A percentile compares a stretch with the other conserved stretches of the same genome.
Evolutionary conservation across 306 rosid genomes (phyloP).

Genomic region (Fragaria iinumae): DNA sequence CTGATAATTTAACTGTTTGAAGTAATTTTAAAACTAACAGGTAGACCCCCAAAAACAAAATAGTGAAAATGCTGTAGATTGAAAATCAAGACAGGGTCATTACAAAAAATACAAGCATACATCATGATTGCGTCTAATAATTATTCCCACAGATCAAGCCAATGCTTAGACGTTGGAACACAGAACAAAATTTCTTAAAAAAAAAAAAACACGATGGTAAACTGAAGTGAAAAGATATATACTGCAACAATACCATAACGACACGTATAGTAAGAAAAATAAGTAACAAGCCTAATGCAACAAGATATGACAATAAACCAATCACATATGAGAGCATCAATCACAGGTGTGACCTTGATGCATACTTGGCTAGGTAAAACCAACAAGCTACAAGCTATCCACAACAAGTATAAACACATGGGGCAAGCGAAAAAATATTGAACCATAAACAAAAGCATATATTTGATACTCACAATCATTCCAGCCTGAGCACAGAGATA

Average conservation of each 20-base stretch:
- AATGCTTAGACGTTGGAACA: neutral
- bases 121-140: neutral
- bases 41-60: neutral
- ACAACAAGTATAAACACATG: too few relatives aligned
- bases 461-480: slow-evolving; percentile 69
- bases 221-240: neutral
- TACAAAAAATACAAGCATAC: neutral
- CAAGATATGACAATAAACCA: neutral
- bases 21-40: neutral
- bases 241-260: neutral
- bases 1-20: neutral
- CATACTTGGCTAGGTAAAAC: neutral
- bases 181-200: neutral
- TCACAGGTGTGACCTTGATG: neutral
- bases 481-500: slow-evolving; percentile 96
- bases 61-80: neutral
- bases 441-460: neutral
- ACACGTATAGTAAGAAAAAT: neutral
- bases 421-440: neutral
- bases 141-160: neutral
- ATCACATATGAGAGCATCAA: neutral
- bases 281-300: neutral
- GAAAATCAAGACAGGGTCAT: neutral
- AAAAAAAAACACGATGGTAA: neutral
- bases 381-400: neutral